A percentile compares a stretch with the other conserved stretches of the same genome.
phyloP scores from a whole-genome alignment of 108 stramenopile genomes.

The Cyclotella atomus region DNA sequence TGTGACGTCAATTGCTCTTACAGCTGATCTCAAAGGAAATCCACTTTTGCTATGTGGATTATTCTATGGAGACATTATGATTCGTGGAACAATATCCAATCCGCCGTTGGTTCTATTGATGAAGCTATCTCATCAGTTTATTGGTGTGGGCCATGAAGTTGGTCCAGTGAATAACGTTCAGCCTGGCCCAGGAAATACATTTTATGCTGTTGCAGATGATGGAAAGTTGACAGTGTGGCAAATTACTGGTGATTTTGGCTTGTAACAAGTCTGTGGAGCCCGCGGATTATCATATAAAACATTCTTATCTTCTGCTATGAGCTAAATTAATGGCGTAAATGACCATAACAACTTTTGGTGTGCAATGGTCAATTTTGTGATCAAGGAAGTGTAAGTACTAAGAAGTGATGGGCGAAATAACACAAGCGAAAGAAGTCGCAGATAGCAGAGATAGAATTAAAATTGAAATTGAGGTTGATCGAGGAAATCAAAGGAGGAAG shows the following conservation, averaged over 20 bases:
- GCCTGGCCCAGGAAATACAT: slow-evolving; percentile 76
- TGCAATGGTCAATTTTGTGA: too few relatives aligned
- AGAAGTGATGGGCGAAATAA: too few relatives aligned
- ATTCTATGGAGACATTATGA: slow-evolving; percentile 77
- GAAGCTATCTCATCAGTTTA: slow-evolving; percentile 46
- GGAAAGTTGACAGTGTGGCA: slow-evolving; percentile 84
- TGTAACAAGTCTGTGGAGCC: too few relatives aligned
- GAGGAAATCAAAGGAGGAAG: too few relatives aligned
- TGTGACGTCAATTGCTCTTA: slow-evolving; percentile 75
- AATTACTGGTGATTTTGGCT: slow-evolving; percentile 81
- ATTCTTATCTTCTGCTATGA: too few relatives aligned
- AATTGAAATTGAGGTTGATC: too few relatives aligned
- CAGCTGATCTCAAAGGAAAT: slow-evolving; percentile 56
- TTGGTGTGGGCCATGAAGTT: slow-evolving; percentile 60
- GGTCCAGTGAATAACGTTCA: slow-evolving; percentile 73
- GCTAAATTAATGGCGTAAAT: too few relatives aligned
- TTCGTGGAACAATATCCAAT: slow-evolving; percentile 76
- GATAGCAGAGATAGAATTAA: too few relatives aligned
- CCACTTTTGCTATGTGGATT: slow-evolving; percentile 74
- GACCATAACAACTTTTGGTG: too few relatives aligned
- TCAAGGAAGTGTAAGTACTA: too few relatives aligned
- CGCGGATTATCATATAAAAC: too few relatives aligned
- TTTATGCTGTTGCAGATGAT: slow-evolving; percentile 84
- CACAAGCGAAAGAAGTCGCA: too few relatives aligned
- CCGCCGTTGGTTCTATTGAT: slow-evolving; percentile 64